Base-by-base conservation (phyloP, 495 filamentous ascomycete species). In the Penicillium antarcticum region DNA sequence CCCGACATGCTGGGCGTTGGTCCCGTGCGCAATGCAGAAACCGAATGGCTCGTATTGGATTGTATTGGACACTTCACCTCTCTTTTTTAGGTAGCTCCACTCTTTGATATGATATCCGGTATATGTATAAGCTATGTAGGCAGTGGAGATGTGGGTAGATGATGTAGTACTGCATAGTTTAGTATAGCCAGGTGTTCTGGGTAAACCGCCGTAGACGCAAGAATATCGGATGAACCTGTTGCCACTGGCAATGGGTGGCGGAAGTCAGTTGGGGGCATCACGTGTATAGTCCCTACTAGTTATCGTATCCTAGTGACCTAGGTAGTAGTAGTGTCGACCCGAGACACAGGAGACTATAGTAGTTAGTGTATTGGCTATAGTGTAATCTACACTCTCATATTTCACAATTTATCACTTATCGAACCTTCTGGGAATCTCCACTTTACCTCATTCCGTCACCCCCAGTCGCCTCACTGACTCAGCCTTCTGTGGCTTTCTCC, bases 391-490 rank as follows among this genome's bases (percentile, higher is more conserved):
- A 7, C 3, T 29, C 26, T 29, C 6, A 29, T 10, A 8, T 9
- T 29, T 9, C 7, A 9, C 26, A 4, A 29, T 9, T 29, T 2
- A 7, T 29, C 7, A 29, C 26, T 29, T 45, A 52, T 55, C 51
- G 56, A 58, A 63, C 53, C 37, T 61, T 57, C 50, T 60, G 51
- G 52, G 36, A 37, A 45, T 41, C 59, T 49, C 59, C 56, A 52
- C 58, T 55, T 47, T 48, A 45, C 36, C 45, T 57, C 50, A 60
- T 63, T 60, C 60, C 60, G 60, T 63, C 60, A 63, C 60, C 51
- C 48, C 39, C 47, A 41, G 52, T 49, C 48, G 56, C 52, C 46
- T 57, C 53, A 55, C 56, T 59, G 62, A 62, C 53, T 65, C 62
- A 62, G 57, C 49, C 45, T 61, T 58, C 45, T 51, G 38, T 55